Conservation (phyloP, 345 rosid genomes). For the Ricinus communis region DNA sequence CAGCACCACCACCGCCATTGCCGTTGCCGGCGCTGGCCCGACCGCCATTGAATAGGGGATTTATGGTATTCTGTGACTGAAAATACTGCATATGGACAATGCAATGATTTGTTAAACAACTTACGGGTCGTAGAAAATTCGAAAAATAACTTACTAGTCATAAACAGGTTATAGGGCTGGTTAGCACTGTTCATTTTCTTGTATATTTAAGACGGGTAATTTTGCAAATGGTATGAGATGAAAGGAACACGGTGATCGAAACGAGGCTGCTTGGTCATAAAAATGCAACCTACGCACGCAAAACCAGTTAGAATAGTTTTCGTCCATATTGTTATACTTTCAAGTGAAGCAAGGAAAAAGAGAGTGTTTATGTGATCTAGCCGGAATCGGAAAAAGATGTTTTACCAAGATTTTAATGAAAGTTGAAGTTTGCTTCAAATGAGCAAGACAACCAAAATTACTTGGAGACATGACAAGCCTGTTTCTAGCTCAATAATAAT, state of each 20-base stretch:
- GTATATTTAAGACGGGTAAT: background rate
- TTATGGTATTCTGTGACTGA: conserved; percentile 78
- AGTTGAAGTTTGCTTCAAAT: conserved; percentile 12
- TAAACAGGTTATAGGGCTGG: background rate
- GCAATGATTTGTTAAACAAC: background rate
- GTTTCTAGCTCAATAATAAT: conserved; percentile 1
- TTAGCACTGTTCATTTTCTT: conserved; percentile 5
- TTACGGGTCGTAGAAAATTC: background rate
- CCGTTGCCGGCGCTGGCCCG: conserved; percentile 51
- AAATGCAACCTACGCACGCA: background rate
- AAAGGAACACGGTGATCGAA: conserved; percentile 6
- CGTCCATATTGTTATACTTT: background rate
- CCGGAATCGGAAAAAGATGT: background rate
- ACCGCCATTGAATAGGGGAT: conserved; percentile 64
- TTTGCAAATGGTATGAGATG: conserved; percentile 3
- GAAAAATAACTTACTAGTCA: background rate
- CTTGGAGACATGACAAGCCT: background rate
- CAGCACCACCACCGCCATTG: conserved; percentile 46
- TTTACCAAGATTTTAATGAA: background rate
- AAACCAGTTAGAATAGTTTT: background rate
- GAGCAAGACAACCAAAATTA: background rate
- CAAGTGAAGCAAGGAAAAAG: background rate
- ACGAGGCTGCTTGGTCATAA: background rate
- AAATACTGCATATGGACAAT: conserved; percentile 56
- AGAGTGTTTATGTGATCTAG: background rate